A percentile compares a stretch with the other conserved stretches of the same genome.
phyloP scores from a whole-genome alignment of 345 rosid species.

The Dovyalis caffra region DNA sequence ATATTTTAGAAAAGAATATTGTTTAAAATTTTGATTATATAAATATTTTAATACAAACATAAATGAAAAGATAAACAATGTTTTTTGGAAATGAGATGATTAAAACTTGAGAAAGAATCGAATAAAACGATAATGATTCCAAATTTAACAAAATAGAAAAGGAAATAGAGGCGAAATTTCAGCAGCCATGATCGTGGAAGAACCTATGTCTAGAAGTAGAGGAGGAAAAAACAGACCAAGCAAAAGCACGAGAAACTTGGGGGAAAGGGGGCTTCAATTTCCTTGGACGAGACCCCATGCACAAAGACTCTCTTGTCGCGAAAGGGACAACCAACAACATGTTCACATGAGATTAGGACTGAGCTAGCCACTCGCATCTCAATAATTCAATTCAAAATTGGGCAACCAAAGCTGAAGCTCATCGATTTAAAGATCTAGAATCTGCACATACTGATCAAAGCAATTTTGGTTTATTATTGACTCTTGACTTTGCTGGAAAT shows the following conservation, averaged over 20 bases:
- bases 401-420: neutral
- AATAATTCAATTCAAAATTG: neutral
- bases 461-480: neutral
- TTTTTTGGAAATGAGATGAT: too few species aligned
- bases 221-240: neutral
- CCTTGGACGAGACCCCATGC: neutral
- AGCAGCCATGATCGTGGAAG: too few species aligned
- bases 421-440: neutral
- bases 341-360: neutral
- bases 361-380: neutral
- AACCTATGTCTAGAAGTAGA: neutral
- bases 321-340: neutral
- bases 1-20: too few species aligned
- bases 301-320: neutral
- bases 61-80: too few species aligned
- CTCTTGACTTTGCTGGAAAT: conserved; percentile 3
- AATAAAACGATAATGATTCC: too few species aligned
- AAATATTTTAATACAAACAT: too few species aligned
- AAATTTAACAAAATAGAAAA: too few species aligned
- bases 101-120: too few species aligned
- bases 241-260: neutral
- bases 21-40: too few species aligned
- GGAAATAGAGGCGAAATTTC: too few species aligned
- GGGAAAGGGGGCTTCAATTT: neutral
- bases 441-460: neutral